Conservation (phyloP, 441 rosid species). For the Aleurites moluccanus region DNA sequence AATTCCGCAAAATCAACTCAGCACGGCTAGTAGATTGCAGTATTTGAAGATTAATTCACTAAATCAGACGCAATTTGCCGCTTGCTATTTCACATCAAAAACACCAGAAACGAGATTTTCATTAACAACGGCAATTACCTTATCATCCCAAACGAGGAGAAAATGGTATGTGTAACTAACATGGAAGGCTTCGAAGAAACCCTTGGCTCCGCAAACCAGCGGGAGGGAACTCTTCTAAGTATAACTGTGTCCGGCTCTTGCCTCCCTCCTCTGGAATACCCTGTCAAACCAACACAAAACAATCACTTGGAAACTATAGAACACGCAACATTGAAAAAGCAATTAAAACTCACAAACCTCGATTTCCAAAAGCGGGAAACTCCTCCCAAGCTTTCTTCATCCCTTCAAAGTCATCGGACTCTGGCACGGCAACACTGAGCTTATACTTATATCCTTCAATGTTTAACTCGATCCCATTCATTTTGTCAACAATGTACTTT, state of each 20-base stretch:
- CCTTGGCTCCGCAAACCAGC: constrained; percentile 96
- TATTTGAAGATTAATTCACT: neutral
- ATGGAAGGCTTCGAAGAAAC: constrained; percentile 93
- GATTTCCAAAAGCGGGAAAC: constrained; percentile 57
- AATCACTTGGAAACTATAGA: constrained; percentile 14
- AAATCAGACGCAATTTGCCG: neutral
- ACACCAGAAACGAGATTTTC: neutral
- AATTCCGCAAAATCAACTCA: neutral
- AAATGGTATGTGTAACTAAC: constrained; percentile 86
- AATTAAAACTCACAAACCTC: constrained; percentile 29
- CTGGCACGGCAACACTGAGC: constrained; percentile 53
- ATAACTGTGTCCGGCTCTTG: constrained; percentile 79
- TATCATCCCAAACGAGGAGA: constrained; percentile 82
- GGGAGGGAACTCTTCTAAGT: constrained; percentile 73
- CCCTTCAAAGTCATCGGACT: constrained; percentile 64
- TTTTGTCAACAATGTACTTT: constrained; percentile 56
- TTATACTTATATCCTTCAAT: constrained; percentile 79
- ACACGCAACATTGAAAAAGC: neutral
- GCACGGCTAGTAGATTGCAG: neutral
- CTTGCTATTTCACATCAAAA: neutral
- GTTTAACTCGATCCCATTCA: constrained; percentile 86
- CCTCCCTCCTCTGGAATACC: constrained; percentile 57
- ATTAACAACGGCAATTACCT: constrained; percentile 41
- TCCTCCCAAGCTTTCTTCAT: constrained; percentile 88
- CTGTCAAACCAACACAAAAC: constrained; percentile 32